These are phyloP conservation scores for Phialemoniopsis sp. DNA, from an alignment of 2,329 filamentous ascomycete genomes.

Conservation along the genomic window DNA sequence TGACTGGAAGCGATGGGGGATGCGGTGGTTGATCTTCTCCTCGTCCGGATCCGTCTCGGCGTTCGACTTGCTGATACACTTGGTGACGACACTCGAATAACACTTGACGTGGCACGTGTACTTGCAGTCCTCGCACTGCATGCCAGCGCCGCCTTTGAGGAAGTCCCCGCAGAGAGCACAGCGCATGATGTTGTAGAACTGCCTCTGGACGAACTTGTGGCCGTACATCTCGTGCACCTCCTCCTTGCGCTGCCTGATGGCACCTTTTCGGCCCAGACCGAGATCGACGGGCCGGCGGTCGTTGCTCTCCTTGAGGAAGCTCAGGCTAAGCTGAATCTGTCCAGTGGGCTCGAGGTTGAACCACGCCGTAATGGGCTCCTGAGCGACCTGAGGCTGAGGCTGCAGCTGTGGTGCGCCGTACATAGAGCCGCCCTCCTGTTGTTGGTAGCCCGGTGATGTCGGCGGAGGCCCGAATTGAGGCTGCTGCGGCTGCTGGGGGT, in stretches of 20 bases:
- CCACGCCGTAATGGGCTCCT: slow-evolving; percentile 80
- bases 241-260: slow-evolving; percentile 95
- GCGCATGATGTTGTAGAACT: slow-evolving; percentile 99
- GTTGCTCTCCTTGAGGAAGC: slow-evolving; percentile 87
- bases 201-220: slow-evolving; percentile 97
- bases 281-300: slow-evolving; percentile 80
- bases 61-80: slow-evolving; percentile 99
- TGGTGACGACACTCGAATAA: slow-evolving; percentile 93
- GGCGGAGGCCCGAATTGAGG: slow-evolving; percentile 41
- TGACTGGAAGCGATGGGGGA: slow-evolving; percentile 94
- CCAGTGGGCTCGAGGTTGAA: slow-evolving; percentile 95
- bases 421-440: slow-evolving; percentile 12
- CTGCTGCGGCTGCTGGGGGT: slow-evolving; percentile 36
- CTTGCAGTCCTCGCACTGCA: slow-evolving; percentile 99
- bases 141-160: slow-evolving; percentile 95
- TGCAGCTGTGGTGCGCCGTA: slow-evolving; percentile 21
- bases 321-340: slow-evolving; percentile 84
- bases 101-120: slow-evolving; percentile 99
- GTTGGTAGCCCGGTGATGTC: slow-evolving; percentile 30
- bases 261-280: slow-evolving; percentile 90
- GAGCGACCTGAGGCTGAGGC: slow-evolving; percentile 47
- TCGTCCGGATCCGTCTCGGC: slow-evolving; percentile 97
- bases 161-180: slow-evolving; percentile 97
- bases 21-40: slow-evolving; percentile 99
- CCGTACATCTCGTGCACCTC: slow-evolving; percentile 98